Evolutionary conservation across 345 rosid species (phyloP).

Genomic region (Euphorbia pulcherrima): DNA sequence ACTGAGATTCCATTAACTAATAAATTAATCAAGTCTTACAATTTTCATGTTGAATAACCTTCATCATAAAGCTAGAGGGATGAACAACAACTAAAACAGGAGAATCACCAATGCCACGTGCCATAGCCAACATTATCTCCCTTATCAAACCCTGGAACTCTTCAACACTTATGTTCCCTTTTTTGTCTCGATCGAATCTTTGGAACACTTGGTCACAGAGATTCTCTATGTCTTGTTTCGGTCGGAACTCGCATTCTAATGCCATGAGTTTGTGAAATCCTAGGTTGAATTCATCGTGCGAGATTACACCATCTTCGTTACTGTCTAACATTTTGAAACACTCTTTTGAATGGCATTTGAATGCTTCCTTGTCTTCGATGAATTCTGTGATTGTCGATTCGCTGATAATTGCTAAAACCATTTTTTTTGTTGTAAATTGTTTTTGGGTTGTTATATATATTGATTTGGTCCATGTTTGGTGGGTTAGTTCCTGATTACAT

Average conservation of each 20-base stretch:
- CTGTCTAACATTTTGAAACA: slow-evolving; percentile 39
- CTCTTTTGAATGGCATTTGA: slow-evolving; percentile 26
- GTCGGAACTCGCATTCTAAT: slow-evolving; percentile 24
- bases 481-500: neutral
- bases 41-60: slow-evolving; percentile 47
- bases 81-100: slow-evolving; percentile 44
- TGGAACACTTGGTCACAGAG: slow-evolving; percentile 29
- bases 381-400: slow-evolving; percentile 38
- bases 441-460: neutral
- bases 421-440: neutral
- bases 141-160: slow-evolving; percentile 31
- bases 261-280: slow-evolving; percentile 35
- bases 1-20: too few species aligned
- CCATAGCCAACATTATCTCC: slow-evolving; percentile 56
- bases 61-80: slow-evolving; percentile 45
- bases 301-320: slow-evolving; percentile 36
- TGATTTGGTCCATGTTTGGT: neutral
- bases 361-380: slow-evolving; percentile 28
- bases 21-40: too few species aligned
- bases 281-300: slow-evolving; percentile 28
- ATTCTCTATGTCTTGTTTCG: slow-evolving; percentile 13
- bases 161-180: slow-evolving; percentile 16
- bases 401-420: slow-evolving; percentile 38
- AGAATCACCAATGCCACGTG: slow-evolving; percentile 39
- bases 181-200: slow-evolving; percentile 38